Evolutionary conservation across 2,329 filamentous ascomycete genomes (phyloP).

Genomic region (Harringtonia lauricola): DNA sequence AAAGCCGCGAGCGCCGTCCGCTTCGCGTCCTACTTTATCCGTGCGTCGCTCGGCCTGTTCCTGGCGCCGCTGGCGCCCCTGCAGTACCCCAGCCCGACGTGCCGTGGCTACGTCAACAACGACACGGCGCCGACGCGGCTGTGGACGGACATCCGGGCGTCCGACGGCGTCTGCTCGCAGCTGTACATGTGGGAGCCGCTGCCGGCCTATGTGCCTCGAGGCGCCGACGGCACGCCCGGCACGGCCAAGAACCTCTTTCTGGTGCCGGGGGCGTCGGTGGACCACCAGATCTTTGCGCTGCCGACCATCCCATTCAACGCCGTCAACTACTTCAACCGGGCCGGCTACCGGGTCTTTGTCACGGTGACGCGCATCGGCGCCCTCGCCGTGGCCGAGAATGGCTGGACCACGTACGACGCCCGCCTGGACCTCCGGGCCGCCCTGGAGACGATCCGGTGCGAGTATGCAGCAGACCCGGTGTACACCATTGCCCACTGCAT

Average conservation of each 20-base stretch:
- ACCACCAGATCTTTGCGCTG: slow-evolving; percentile 51
- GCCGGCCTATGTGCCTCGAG: slow-evolving; percentile 24
- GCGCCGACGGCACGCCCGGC: slow-evolving; percentile 13
- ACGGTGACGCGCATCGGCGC: slow-evolving; percentile 47
- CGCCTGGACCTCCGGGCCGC: slow-evolving; percentile 48
- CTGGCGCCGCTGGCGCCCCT: slow-evolving; percentile 42
- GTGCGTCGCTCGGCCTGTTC: slow-evolving; percentile 40
- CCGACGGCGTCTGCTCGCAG: slow-evolving; percentile 39
- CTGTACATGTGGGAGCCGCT: slow-evolving; percentile 48
- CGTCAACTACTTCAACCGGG: slow-evolving; percentile 49
- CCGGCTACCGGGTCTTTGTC: slow-evolving; percentile 49
- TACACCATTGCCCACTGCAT: slow-evolving; percentile 54
- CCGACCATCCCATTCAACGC: slow-evolving; percentile 53
- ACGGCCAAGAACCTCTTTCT: slow-evolving; percentile 42
- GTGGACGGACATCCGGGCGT: slow-evolving; percentile 33
- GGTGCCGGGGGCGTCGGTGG: slow-evolving; percentile 51
- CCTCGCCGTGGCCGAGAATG: slow-evolving; percentile 34
- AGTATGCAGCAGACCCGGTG: slow-evolving; percentile 25
- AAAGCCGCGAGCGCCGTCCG: slow-evolving; percentile 32
- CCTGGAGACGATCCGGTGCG: slow-evolving; percentile 37
- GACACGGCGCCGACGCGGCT: slow-evolving; percentile 31
- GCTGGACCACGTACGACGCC: slow-evolving; percentile 49
- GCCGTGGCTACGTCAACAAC: slow-evolving; percentile 42
- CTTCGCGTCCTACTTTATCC: slow-evolving; percentile 46
- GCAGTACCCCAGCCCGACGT: slow-evolving; percentile 39